Base-by-base conservation (phyloP, 352 stramenopile species). In the Phytophthora tentaculata region DNA sequence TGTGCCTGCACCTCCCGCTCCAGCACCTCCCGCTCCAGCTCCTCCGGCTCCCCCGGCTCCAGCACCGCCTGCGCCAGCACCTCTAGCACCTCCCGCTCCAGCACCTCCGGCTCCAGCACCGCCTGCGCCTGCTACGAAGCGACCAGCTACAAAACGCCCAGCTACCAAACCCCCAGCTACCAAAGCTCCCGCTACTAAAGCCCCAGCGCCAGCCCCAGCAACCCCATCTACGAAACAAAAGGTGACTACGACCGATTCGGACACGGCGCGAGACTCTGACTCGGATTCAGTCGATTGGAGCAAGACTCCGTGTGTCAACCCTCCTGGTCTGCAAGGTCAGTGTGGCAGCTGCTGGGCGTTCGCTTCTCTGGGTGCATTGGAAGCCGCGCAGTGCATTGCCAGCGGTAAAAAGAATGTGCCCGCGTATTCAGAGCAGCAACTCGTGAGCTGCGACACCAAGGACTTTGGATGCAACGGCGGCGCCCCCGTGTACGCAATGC, bases 331-430 rank as follows among this genome's bases (percentile, higher is more conserved):
- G 75, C 98, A 99, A 74, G 97, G 95, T 7, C 70, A 90, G 7
- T 99, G 97, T 69, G 96, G 97, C 48, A 97, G 91, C n/a, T 99
- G 97, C 81, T 99, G 97, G 97, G 91, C 96, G 5, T 99, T 99
- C 77, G 97, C 94, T 12, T 94, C 92, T 2, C 83, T 96, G 6
- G 89, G 92, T 4, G 94, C 88, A 5, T 70, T 98, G 2, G 95
- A 99, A 77, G 91, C 90, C 10, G 92, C 84, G 4, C 85, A 97
- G 69, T 97, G 89, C 24, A 88, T 98, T 32, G 56, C 67, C 9
- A 82, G 75, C 16, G 92, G 81, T 2, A 83, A 88, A 24, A 82
- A 75, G 23, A 77, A 71, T 3, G 69, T 92, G 17, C 73, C 90
- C 17, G 83, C 88, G 62, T 83, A 98, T 16, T 97, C 88, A 23